Conservation (phyloP, 148 eudicot genomes). For the Cornus suecica region DNA sequence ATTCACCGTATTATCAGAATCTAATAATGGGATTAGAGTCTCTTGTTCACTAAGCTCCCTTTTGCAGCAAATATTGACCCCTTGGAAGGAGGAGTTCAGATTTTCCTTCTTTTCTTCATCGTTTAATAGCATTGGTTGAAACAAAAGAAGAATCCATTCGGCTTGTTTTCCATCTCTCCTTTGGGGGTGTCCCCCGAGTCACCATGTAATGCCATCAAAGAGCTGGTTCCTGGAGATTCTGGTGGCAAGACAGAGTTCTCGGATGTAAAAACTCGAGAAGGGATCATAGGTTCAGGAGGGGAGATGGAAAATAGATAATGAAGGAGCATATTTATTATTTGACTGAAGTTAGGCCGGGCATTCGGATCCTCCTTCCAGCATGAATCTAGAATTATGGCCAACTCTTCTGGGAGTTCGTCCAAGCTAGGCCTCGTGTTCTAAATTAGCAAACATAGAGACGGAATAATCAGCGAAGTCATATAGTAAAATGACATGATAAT, state of each 20-base stretch:
- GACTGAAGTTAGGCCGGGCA: slow-evolving; percentile 70
- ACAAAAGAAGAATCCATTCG: slow-evolving; percentile 59
- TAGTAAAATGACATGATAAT: no score
- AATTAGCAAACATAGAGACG: background rate
- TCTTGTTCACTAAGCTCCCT: background rate
- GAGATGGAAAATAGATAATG: slow-evolving; percentile 48
- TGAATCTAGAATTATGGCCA: slow-evolving; percentile 54
- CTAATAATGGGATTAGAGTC: background rate
- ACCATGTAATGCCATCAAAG: slow-evolving; percentile 57
- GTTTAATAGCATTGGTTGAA: slow-evolving; percentile 37
- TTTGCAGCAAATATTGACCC: no score
- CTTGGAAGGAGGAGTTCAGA: no score
- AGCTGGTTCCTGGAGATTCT: slow-evolving; percentile 83
- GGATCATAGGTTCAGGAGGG: slow-evolving; percentile 53
- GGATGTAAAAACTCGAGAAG: slow-evolving; percentile 53
- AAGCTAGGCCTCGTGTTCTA: slow-evolving; percentile 75
- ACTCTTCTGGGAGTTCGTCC: slow-evolving; percentile 64
- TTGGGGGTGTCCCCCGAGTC: slow-evolving; percentile 58
- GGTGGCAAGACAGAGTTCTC: slow-evolving; percentile 67
- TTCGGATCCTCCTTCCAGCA: slow-evolving; percentile 80
- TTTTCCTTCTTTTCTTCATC: no score
- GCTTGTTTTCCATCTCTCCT: slow-evolving; percentile 43
- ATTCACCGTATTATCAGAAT: background rate
- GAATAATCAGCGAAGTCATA: background rate
- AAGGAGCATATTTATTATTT: slow-evolving; percentile 69